Percentiles rank a stretch among this genome's conserved stretches.
These are phyloP conservation scores for Pterocarpus macrocarpus DNA, from an alignment of 306 rosid species.

Conservation along the genomic window DNA sequence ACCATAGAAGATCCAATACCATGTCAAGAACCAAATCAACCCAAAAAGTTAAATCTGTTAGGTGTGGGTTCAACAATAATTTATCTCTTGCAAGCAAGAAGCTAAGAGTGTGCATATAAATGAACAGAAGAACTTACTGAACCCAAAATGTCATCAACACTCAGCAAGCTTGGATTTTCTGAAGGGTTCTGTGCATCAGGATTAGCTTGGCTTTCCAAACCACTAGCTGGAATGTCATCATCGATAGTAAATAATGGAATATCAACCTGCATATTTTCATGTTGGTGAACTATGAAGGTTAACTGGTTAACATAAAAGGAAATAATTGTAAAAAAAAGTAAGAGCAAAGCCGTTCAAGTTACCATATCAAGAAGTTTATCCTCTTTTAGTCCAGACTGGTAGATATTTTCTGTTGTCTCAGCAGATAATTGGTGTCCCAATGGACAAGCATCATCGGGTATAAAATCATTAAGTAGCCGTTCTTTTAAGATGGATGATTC, in stretches of 20 bases:
- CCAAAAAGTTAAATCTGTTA: slow-evolving; percentile 3
- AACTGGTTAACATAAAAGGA: slow-evolving; percentile 34
- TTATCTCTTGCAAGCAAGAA: slow-evolving; percentile 21
- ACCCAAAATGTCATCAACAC: slow-evolving; percentile 76
- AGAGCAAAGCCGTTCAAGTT: slow-evolving; percentile 25
- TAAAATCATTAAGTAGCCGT: slow-evolving; percentile 65
- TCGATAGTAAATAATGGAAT: slow-evolving; percentile 65
- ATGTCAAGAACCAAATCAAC: slow-evolving; percentile 11
- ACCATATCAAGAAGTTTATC: slow-evolving; percentile 60
- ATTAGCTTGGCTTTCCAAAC: slow-evolving; percentile 56
- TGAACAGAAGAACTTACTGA: slow-evolving; percentile 62
- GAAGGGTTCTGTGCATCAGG: slow-evolving; percentile 41
- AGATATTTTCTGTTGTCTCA: slow-evolving; percentile 56
- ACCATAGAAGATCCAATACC: slow-evolving; percentile 9
- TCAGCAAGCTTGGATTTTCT: slow-evolving; percentile 61
- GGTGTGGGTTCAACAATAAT: slow-evolving; percentile 20
- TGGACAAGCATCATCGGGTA: slow-evolving; percentile 87
- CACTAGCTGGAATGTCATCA: slow-evolving; percentile 54
- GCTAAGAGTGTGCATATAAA: background rate
- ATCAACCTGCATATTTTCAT: slow-evolving; percentile 63
- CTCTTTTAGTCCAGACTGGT: slow-evolving; percentile 56
- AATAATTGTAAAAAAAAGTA: background rate
- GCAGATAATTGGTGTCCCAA: slow-evolving; percentile 67
- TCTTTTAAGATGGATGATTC: slow-evolving; percentile 68
- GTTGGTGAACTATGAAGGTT: slow-evolving; percentile 29